Conservation (phyloP, 768 basidiomycete species). For the Mycena vitilis region DNA sequence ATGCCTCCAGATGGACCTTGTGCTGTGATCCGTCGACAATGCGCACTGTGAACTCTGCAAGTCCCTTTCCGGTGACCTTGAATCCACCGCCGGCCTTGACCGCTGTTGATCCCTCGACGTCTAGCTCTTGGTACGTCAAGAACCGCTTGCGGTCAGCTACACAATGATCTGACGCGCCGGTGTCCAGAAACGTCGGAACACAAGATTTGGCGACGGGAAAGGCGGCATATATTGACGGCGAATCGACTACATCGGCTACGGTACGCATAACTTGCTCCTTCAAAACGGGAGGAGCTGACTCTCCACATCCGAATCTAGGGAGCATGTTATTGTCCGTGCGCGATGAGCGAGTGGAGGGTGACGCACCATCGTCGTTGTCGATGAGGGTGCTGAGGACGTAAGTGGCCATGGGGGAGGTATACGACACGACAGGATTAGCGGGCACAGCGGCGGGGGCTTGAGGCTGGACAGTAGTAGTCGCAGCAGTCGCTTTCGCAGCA, state of each 20-base stretch:
- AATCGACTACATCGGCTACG: conserved; percentile 7
- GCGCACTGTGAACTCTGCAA: neutral
- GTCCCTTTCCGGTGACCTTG: neutral
- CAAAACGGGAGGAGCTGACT: conserved; percentile 24
- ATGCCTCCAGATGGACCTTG: neutral
- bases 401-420: too few species aligned
- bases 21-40: neutral
- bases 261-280: conserved; percentile 21
- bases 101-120: neutral
- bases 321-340: conserved; percentile 20
- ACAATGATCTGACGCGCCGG: neutral
- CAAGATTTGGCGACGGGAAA: neutral
- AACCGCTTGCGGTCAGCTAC: neutral
- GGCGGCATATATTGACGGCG: neutral
- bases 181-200: neutral
- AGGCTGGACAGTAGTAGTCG: too few species aligned
- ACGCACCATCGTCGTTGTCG: too few species aligned
- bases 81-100: conserved; percentile 6
- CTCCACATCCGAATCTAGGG: conserved; percentile 10
- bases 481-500: too few species aligned
- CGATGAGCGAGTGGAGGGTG: too few species aligned
- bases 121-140: neutral
- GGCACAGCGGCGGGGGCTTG: too few species aligned
- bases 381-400: too few species aligned
- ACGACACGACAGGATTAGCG: too few species aligned